Base-by-base conservation (phyloP, 179 eudicot species). In the Heliamphora pulchella region DNA sequence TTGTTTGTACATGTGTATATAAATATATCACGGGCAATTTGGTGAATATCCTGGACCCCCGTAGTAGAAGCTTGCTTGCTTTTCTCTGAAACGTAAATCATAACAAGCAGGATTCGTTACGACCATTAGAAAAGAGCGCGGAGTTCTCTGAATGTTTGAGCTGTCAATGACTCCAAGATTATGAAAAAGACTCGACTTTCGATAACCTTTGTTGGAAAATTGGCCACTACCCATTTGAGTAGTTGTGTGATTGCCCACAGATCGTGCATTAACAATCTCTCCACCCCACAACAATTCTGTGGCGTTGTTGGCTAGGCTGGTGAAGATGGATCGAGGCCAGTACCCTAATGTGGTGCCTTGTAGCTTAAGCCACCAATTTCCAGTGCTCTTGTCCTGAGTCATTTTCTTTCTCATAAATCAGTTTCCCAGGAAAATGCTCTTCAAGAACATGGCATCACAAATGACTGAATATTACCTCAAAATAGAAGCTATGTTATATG, bases 191-290 rank as follows among this genome's bases (percentile, higher is more conserved):
- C 76, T 72, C 15, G 59, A 15, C n/a, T 50, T 48, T 13, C 41
- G 3, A 17, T 14, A 15, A 51, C 59, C 75, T 11, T 71, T 43
- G 2, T 10, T 0, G 20, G 75, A 20, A 15, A 48, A 48, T 48
- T n/a, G 75, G 46, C 57, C 75, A 20, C 75, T 71, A 20, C 59
- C 75, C 75, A 71, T 71, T 71, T 50, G 57, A 31, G 75, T 48
- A 15, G 44, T 47, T 8, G 75, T 71, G 75, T 71, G 75, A 18
- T 13, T 54, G 7, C 54, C 3, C n/a, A 5, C 51, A 1, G 55
- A 17, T 47, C 39, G 17, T 18, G 6, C 8, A 31, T 50, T 50
- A n/a, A 71, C 39, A 5, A 50, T 71, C 59, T 46, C 75, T 17
- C 75, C 75, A 3, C 75, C 75, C 75, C 75, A 71, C 1, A 2